These are phyloP conservation scores for Dittrichia graveolens DNA, from an alignment of 129 eudicot species.

Conservation along the genomic window DNA sequence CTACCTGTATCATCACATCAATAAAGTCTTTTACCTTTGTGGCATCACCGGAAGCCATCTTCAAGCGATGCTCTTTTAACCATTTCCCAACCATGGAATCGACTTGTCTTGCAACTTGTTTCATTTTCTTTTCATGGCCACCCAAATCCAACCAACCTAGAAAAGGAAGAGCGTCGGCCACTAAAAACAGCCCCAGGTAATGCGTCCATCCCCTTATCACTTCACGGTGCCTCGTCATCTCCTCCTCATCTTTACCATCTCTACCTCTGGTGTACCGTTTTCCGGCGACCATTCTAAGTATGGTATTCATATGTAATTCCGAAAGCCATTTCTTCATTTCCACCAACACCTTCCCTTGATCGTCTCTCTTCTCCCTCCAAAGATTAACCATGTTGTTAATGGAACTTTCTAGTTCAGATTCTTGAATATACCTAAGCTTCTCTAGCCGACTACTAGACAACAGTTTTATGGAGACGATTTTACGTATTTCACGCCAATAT, in stretches of 20 bases:
- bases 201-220: slow-evolving; percentile 19
- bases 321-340: slow-evolving; percentile 14
- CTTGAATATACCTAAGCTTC: slow-evolving; percentile 14
- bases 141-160: slow-evolving; percentile 33
- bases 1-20: slow-evolving; percentile 18
- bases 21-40: slow-evolving; percentile 17
- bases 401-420: not conserved
- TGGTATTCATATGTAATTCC: slow-evolving; percentile 18
- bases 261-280: not conserved
- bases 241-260: not conserved
- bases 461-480: slow-evolving; percentile 21
- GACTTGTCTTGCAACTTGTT: slow-evolving; percentile 7
- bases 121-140: slow-evolving; percentile 30
- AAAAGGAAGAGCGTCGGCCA: slow-evolving; percentile 30
- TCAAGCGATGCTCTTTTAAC: slow-evolving; percentile 23
- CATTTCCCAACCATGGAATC: slow-evolving; percentile 19
- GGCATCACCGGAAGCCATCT: not conserved
- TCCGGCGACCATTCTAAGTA: slow-evolving; percentile 27
- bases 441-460: slow-evolving; percentile 22
- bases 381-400: slow-evolving; percentile 6
- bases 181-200: slow-evolving; percentile 10
- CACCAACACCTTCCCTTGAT: slow-evolving; percentile 14
- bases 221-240: not conserved
- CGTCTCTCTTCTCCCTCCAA: slow-evolving; percentile 11
- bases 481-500: slow-evolving; percentile 36